Base-by-base conservation (phyloP, 768 basidiomycete species). In the Rhizopogon vulgaris region DNA sequence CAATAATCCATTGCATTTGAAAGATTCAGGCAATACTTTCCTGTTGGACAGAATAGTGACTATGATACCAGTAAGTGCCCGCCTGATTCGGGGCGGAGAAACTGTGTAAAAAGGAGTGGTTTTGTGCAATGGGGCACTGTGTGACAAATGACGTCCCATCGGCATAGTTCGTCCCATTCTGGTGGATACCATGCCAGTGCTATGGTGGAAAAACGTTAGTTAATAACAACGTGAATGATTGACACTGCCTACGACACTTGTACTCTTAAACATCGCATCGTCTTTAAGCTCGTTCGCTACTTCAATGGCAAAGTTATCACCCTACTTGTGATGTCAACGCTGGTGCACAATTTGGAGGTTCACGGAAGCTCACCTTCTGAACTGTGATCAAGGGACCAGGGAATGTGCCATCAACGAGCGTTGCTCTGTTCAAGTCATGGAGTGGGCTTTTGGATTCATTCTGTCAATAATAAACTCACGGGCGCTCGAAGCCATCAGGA, bases 11-110 rank as follows among this genome's bases (percentile, higher is more conserved):
- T 69, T 11, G 70, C 63, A 49, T 71, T 70, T 11, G 32, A 3
- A 4, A 34, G 12, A 34, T 12, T 12, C 32, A 12, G 4, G 32
- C 4, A 2, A 34, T 11, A 34, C 32, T 12, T 34, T 12, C 32
- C 38, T 65, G 63, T 55, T 76, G 74, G 8, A 56, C 65, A 3
- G 34, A 36, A 43, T 61, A 59, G 48, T 77, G 75, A 8, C 71
- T 72, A 53, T 77, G 74, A 52, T 76, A 77, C 77, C 77, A 78
- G 50, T 69, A 78, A 2, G 74, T 76, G 14, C 77, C 76, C 1
- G 63, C 64, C 49, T 76, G 73, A 40, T 61, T 56, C 0, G 47
- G 27, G 25, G 54, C 52, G 4, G 52, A 53, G 56, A 78, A 77
- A 6, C 62, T 58, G 42, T 77, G 69, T 32, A 63, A 38, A 51